Percentiles rank a stretch among this genome's conserved stretches.
phyloP scores from a whole-genome alignment of 2,329 filamentous ascomycete species.

The Hypoxylon sp. region DNA sequence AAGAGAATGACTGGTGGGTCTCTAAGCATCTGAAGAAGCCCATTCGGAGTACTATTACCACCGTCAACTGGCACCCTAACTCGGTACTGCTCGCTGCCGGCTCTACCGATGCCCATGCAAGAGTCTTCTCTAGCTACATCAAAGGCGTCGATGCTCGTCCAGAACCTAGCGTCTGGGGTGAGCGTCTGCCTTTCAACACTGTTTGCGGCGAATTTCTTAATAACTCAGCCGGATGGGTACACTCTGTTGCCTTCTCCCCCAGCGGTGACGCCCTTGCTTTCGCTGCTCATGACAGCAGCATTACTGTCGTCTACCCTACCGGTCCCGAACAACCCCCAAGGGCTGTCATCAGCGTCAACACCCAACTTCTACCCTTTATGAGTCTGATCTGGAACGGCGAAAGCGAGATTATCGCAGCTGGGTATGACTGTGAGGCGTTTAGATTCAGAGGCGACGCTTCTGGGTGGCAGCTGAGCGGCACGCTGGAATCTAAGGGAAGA shows the following conservation, averaged over 20 bases:
- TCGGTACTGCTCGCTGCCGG: constrained; percentile 94
- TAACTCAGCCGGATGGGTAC: constrained; percentile 96
- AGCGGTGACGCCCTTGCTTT: constrained; percentile 95
- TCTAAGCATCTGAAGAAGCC: constrained; percentile 99
- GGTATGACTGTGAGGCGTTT: constrained; percentile 91
- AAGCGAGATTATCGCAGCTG: constrained; percentile 93
- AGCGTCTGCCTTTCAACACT: constrained; percentile 96
- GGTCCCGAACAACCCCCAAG: constrained; percentile 90
- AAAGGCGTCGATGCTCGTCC: constrained; percentile 92
- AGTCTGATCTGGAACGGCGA: constrained; percentile 93
- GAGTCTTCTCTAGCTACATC: constrained; percentile 95
- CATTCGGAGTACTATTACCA: constrained; percentile 96
- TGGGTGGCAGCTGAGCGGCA: constrained; percentile 88
- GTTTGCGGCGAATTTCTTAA: constrained; percentile 97
- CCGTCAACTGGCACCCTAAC: constrained; percentile 96
- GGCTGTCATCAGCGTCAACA: constrained; percentile 91
- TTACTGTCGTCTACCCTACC: constrained; percentile 95
- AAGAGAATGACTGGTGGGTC: constrained; percentile 99
- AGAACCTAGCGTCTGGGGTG: constrained; percentile 91
- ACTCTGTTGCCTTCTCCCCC: constrained; percentile 92
- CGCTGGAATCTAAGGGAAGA: constrained; percentile 80
- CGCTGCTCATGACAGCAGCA: constrained; percentile 93
- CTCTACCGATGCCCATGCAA: constrained; percentile 95
- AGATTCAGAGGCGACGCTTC: constrained; percentile 82
- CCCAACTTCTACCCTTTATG: constrained; percentile 91